Conservation (phyloP, 2,329 filamentous ascomycete genomes). For the Cytospora paraplurivora region DNA sequence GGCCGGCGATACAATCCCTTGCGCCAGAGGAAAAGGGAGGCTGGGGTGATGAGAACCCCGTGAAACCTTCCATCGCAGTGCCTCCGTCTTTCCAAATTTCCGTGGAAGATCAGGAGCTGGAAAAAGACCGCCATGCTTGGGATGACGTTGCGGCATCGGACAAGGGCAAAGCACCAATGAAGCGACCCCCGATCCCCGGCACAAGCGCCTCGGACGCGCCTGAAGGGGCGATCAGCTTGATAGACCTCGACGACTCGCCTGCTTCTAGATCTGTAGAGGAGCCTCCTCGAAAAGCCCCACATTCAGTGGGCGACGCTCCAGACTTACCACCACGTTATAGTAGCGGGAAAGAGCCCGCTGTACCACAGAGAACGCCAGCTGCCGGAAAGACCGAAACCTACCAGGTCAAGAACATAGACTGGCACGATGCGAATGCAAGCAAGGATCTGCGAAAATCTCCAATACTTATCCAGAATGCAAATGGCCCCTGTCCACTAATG, state of each 20-base stretch:
- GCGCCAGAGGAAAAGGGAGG: slow-evolving; percentile 44
- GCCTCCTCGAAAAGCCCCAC: slow-evolving; percentile 44
- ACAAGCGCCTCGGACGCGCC: slow-evolving; percentile 17
- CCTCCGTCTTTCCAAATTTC: slow-evolving; percentile 24
- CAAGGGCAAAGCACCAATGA: slow-evolving; percentile 46
- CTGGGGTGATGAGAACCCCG: slow-evolving; percentile 41
- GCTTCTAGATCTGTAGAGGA: slow-evolving; percentile 39
- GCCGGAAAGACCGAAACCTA: slow-evolving; percentile 74
- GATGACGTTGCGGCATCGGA: slow-evolving; percentile 46
- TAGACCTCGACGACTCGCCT: slow-evolving; percentile 51
- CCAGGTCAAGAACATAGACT: slow-evolving; percentile 87
- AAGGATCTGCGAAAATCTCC: slow-evolving; percentile 76
- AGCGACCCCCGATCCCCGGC: slow-evolving; percentile 30
- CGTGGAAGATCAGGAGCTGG: slow-evolving; percentile 40
- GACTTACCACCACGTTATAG: slow-evolving; percentile 26
- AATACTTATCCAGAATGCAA: slow-evolving; percentile 88
- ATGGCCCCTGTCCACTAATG: slow-evolving; percentile 90
- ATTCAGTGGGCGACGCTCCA: slow-evolving; percentile 34
- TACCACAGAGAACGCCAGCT: slow-evolving; percentile 46
- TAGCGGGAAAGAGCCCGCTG: slow-evolving; percentile 30
- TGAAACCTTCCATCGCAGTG: slow-evolving; percentile 20
- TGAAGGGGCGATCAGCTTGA: slow-evolving; percentile 53
- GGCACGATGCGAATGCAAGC: slow-evolving; percentile 67
- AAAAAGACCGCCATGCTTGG: slow-evolving; percentile 51
- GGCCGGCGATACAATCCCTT: slow-evolving; percentile 41